Evolutionary conservation across 192 early-diverging fungal species (phyloP).

Genomic region (Spinellus fusiger): DNA sequence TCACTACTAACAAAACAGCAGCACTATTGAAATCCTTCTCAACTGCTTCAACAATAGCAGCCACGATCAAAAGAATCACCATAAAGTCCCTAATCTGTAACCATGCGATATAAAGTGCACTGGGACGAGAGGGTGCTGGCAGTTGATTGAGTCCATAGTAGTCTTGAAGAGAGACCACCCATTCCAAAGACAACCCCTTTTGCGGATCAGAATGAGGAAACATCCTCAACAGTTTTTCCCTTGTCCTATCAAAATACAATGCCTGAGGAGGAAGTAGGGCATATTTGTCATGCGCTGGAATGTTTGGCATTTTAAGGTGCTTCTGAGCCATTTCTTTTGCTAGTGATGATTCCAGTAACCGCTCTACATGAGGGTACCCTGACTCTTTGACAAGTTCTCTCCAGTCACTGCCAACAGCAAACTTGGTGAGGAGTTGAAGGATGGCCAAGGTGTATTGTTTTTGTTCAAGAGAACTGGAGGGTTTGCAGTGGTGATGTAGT

Average conservation of each 20-base stretch:
- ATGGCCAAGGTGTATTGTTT: conserved; percentile 73
- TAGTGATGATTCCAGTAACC: conserved; percentile 9
- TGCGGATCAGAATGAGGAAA: conserved; percentile 60
- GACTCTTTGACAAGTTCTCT: conserved; percentile 73
- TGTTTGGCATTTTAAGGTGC: conserved; percentile 27
- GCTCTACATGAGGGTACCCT: conserved; percentile 36
- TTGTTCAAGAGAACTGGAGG: conserved; percentile 60
- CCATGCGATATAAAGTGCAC: conserved; percentile 68
- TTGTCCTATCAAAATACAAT: conserved; percentile 91
- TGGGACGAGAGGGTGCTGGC: conserved; percentile 68
- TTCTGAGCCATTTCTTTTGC: conserved; percentile 9
- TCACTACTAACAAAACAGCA: conserved; percentile 69
- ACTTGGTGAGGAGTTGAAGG: conserved; percentile 66
- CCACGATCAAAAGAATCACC: conserved; percentile 82
- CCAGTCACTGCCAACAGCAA: conserved; percentile 85
- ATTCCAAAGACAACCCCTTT: conserved; percentile 55
- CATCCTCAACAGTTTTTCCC: conserved; percentile 82
- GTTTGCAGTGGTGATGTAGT: conserved; percentile 69
- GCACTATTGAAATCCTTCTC: conserved; percentile 43
- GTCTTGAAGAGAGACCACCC: conserved; percentile 53
- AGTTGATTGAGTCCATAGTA: conserved; percentile 86
- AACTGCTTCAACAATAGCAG: conserved; percentile 77
- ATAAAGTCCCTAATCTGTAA: conserved; percentile 91
- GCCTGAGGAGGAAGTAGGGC: conserved; percentile 43
- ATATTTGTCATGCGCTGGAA: neutral